phyloP scores from a whole-genome alignment of 352 stramenopile genomes.

The Thalassiosira exigua region DNA sequence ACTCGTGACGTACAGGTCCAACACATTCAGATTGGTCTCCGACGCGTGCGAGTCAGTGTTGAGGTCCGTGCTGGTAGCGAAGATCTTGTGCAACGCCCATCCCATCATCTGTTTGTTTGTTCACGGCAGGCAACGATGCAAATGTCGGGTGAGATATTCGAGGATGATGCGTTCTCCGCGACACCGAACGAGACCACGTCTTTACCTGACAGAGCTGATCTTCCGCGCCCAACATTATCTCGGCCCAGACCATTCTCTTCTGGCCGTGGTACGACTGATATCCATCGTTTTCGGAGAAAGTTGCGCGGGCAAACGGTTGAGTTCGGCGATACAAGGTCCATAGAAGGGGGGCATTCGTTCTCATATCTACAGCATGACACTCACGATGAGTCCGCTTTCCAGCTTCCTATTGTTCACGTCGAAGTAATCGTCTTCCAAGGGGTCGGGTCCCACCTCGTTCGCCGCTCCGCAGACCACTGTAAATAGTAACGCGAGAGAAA shows the following conservation, averaged over 20 bases:
- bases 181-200: not conserved
- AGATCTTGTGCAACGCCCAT: slow-evolving; percentile 71
- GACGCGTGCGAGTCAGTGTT: slow-evolving; percentile 30
- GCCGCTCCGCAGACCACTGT: slow-evolving; percentile 42
- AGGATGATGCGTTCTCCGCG: not conserved
- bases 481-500: not conserved
- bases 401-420: slow-evolving; percentile 51
- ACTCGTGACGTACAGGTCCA: slow-evolving; percentile 47
- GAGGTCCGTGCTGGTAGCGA: slow-evolving; percentile 50
- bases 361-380: not conserved
- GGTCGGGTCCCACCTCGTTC: slow-evolving; percentile 52
- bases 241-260: slow-evolving; percentile 33
- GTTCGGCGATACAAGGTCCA: no score
- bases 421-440: slow-evolving; percentile 43
- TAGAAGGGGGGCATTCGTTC: no score
- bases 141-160: not conserved
- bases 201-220: slow-evolving; percentile 67
- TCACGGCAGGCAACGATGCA: no score
- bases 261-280: slow-evolving; percentile 15
- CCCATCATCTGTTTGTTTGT: slow-evolving; percentile 70
- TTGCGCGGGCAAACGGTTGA: not conserved
- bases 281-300: not conserved
- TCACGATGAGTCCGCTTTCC: slow-evolving; percentile 14
- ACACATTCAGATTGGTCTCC: slow-evolving; percentile 43
- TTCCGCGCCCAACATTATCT: slow-evolving; percentile 41